A percentile compares a stretch with the other conserved stretches of the same genome.
Evolutionary conservation across 2,329 filamentous ascomycete species (phyloP).

Genomic region (Alternaria hordeiaustralica): DNA sequence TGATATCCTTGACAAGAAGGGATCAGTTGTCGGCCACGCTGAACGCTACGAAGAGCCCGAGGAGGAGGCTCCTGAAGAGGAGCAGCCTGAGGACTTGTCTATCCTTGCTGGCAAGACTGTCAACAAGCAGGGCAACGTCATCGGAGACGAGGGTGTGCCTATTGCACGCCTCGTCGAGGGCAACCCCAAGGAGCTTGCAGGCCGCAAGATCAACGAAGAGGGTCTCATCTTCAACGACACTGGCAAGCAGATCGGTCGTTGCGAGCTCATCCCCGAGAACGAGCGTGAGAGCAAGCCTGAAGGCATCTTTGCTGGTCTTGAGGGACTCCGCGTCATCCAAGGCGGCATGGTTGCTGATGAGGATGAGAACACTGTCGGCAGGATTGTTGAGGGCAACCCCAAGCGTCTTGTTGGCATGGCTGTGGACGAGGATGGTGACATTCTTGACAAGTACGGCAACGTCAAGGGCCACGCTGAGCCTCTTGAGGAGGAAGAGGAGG

Average conservation of each 20-base stretch:
- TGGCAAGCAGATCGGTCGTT: constrained; percentile 72
- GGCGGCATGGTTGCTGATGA: constrained; percentile 59
- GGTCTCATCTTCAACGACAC: constrained; percentile 75
- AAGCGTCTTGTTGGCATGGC: constrained; percentile 65
- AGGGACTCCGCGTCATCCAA: constrained; percentile 56
- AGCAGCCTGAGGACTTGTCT: constrained; percentile 54
- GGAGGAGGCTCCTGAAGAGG: constrained; percentile 55
- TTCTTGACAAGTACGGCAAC: constrained; percentile 67
- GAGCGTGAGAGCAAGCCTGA: constrained; percentile 63
- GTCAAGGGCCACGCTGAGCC: constrained; percentile 67
- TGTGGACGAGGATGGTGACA: constrained; percentile 68
- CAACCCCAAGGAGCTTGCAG: constrained; percentile 66
- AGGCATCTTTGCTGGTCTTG: constrained; percentile 58
- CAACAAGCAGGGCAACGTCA: constrained; percentile 60
- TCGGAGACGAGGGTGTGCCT: constrained; percentile 58
- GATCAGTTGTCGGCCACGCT: constrained; percentile 59
- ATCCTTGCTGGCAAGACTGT: constrained; percentile 55
- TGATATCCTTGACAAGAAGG: constrained; percentile 62
- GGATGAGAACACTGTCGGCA: constrained; percentile 59
- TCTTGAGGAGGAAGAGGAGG: constrained; percentile 53
- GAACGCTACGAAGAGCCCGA: constrained; percentile 70
- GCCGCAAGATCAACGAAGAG: constrained; percentile 73
- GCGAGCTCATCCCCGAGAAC: constrained; percentile 71
- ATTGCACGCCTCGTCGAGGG: constrained; percentile 72
- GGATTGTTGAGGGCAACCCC: constrained; percentile 63